A percentile compares a stretch with the other conserved stretches of the same genome.
Evolutionary conservation across 352 stramenopile genomes (phyloP).

Genomic region (Phytophthora fragariaefolia): DNA sequence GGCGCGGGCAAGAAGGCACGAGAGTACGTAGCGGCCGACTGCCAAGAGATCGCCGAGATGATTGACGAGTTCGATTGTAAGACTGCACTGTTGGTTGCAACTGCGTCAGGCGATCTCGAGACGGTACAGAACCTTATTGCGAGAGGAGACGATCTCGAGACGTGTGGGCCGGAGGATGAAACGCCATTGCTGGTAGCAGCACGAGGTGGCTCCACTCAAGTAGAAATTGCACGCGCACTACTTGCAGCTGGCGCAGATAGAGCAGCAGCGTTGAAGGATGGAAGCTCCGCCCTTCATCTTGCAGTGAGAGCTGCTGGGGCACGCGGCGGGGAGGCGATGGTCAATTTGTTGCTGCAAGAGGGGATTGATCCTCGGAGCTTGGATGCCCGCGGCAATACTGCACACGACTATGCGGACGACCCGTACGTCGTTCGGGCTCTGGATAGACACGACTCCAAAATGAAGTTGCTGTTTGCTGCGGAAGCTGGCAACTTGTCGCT

Average conservation of each 20-base stretch:
- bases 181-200: constrained; percentile 27
- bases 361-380: constrained; percentile 25
- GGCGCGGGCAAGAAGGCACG: constrained; percentile 19
- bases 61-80: constrained; percentile 25
- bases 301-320: constrained; percentile 32
- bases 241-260: constrained; percentile 22
- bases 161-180: constrained; percentile 22
- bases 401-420: constrained; percentile 31
- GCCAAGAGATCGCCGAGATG: constrained; percentile 22
- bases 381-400: constrained; percentile 17
- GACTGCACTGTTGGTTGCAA: constrained; percentile 26
- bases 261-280: constrained; percentile 20
- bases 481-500: constrained; percentile 24
- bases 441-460: constrained; percentile 9
- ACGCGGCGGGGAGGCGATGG: constrained; percentile 24
- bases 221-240: constrained; percentile 20
- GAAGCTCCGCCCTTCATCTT: constrained; percentile 28
- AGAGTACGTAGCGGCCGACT: constrained; percentile 20
- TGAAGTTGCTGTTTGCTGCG: constrained; percentile 28
- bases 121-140: constrained; percentile 21
- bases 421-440: constrained; percentile 20
- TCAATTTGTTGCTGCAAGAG: constrained; percentile 23
- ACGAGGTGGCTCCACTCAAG: constrained; percentile 8
- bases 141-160: constrained; percentile 19
- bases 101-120: constrained; percentile 15